Evolutionary conservation across 163 green algal species (phyloP), one percentile per base, ranked within the genome.

Genomic region (Scenedesmus sp.): DNA sequence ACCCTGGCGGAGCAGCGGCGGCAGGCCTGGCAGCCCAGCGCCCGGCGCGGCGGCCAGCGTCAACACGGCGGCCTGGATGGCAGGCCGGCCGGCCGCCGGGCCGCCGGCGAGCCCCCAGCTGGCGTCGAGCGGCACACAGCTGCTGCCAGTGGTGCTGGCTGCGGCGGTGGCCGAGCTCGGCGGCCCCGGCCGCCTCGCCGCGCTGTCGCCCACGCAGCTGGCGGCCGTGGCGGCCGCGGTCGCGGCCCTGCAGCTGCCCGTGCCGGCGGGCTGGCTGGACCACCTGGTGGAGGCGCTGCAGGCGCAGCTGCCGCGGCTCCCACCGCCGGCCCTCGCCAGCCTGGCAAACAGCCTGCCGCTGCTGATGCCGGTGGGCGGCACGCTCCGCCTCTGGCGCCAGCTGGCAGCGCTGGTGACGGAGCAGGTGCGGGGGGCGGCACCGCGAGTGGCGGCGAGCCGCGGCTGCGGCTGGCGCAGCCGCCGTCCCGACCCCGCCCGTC

Each of bases 251-350:
- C 71, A 72, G 58, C 45, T 58, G 53, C 29, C 31, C 53, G 2
- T 77, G 24, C 69, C 69, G 34, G 69, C 33, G 47, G 69, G 54
- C 15, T 77, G 69, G 69, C 20, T 77, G 53, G 54, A 77, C n/a
- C 28, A 67, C 53, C 53, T 67, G 36, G 17, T 33, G 1, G 33
- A 7, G 9, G 67, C 67, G 34, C 53, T 76, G 51, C 33, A 76
- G 18, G 50, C 63, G 29, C 67, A 24, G 20, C 51, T 76, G 51
- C 14, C 34, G 36, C 22, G 3, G 10, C 26, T 67, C 34, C 20
- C 69, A 33, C 33, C 29, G 2, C 31, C 69, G 10, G 36, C 29
- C 4, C 15, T 77, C 36, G 53, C 69, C 0, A 33, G 22, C 11
- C 42, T 77, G 22, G 48, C 36, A 2, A 45, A 36, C 29, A 33